Base-by-base conservation (phyloP, 2,329 filamentous ascomycete genomes). In the Ascochyta koolunga region DNA sequence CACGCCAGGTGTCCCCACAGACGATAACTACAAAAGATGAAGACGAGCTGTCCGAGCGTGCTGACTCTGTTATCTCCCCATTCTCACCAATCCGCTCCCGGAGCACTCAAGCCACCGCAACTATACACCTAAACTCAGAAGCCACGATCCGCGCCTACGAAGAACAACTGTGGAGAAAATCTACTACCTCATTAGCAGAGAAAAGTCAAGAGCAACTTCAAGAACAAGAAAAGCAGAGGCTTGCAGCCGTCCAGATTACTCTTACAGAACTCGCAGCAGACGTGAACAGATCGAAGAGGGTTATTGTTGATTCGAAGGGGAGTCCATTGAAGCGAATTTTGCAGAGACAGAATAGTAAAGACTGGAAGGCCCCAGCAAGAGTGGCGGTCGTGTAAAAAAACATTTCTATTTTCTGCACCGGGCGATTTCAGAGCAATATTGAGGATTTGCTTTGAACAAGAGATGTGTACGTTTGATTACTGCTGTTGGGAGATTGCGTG, bases 261-360 rank as follows among this genome's bases (percentile, higher is more conserved):
- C 44, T 54, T 2, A 44, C 39, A 0, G 40, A 50, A 21, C 4
- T 50, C 0, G 2, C 9, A 5, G n/a, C 13, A 1, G 40, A 45
- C 5, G 16, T 29, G 16, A 29, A 31, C 5, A 36, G 16, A 10
- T 29, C 42, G 22, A 41, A 36, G 16, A 36, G 31, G 1, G 13
- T 35, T 4, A 25, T 54, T 2, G 51, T 50, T 3, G 40, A 54
- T 19, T 40, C 39, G 3, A 50, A 54, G 7, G 40, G 51, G 4
- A 41, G 51, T 41, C 51, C 51, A n/a, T 8, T 54, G 36, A 32
- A 37, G 13, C 41, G 51, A 8, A 54, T 54, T 3, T 15, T 54
- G 45, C 39, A 54, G 36, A 35, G 45, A 29, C 51, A 54, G 35
- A 37, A 29, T 1, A 54, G 51, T 19, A 13, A 21, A 9, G 35